Percentiles rank a stretch among this genome's conserved stretches.
Conservation (phyloP, 306 rosid genomes). For the Prunus dulcis region DNA sequence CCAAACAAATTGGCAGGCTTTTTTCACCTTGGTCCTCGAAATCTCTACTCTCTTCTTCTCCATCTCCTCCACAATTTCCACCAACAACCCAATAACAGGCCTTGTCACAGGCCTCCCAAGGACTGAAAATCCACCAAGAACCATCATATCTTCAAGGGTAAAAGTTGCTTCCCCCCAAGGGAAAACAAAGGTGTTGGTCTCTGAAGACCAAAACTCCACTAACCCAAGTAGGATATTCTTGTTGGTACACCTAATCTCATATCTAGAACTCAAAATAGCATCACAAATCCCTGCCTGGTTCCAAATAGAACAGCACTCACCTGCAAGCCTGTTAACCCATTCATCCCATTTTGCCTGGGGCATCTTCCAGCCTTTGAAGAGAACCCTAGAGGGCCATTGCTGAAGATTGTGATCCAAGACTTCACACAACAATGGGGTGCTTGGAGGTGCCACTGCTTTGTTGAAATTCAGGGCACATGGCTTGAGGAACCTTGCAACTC, state of each 20-base stretch:
- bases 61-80: slow-evolving; percentile 10
- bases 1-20: slow-evolving; percentile 29
- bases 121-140: slow-evolving; percentile 39
- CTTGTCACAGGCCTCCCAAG: slow-evolving; percentile 25
- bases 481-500: slow-evolving; percentile 5
- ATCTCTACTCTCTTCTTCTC: slow-evolving; percentile 6
- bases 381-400: background rate
- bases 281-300: slow-evolving; percentile 38
- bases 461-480: background rate
- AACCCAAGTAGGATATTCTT: slow-evolving; percentile 33
- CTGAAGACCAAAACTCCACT: slow-evolving; percentile 33
- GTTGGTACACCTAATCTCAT: slow-evolving; percentile 5
- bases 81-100: slow-evolving; percentile 16
- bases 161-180: slow-evolving; percentile 60
- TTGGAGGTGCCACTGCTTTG: background rate
- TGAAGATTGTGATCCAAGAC: background rate
- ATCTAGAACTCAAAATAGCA: slow-evolving; percentile 48
- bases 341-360: background rate
- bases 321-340: background rate
- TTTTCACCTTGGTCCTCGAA: slow-evolving; percentile 6
- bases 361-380: background rate
- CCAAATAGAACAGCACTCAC: slow-evolving; percentile 5
- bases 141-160: slow-evolving; percentile 48
- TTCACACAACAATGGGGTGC: background rate
- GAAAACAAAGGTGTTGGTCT: slow-evolving; percentile 47